phyloP scores from a whole-genome alignment of 1,139 yeast genomes.

The Lodderomyces metapsilosis region DNA sequence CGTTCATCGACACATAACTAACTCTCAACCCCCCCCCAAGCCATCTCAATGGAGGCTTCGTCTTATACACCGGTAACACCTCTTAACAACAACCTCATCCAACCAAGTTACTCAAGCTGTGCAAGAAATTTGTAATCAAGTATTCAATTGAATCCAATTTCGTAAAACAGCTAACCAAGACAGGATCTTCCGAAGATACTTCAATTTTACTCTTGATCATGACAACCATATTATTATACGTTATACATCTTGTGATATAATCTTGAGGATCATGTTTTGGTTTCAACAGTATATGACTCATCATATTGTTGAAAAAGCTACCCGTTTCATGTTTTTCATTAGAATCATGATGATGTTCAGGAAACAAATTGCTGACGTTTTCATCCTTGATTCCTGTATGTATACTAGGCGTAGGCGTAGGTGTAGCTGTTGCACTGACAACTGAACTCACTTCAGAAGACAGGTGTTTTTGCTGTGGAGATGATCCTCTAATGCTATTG shows the following conservation, averaged over 20 bases:
- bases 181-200: slow-evolving; percentile 45
- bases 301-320: slow-evolving; percentile 23
- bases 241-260: slow-evolving; percentile 44
- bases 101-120: slow-evolving; percentile 16
- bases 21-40: too few relatives aligned
- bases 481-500: slow-evolving; percentile 6
- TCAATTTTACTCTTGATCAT: slow-evolving; percentile 44
- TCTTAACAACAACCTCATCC: not conserved
- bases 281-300: slow-evolving; percentile 30
- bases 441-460: slow-evolving; percentile 2
- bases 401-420: not conserved
- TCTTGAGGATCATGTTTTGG: slow-evolving; percentile 39
- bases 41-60: too few relatives aligned
- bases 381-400: not conserved
- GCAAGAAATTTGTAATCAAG: slow-evolving; percentile 29
- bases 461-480: not conserved
- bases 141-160: slow-evolving; percentile 45
- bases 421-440: too few relatives aligned
- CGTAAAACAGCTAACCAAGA: slow-evolving; percentile 43
- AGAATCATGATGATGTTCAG: not conserved
- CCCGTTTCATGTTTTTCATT: not conserved
- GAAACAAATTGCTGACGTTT: not conserved
- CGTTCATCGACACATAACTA: too few relatives aligned
- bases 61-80: not conserved
- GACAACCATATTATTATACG: slow-evolving; percentile 41